A percentile compares a stretch with the other conserved stretches of the same genome.
phyloP scores from a whole-genome alignment of 768 basidiomycete species.

The Podaxis rugospora region DNA sequence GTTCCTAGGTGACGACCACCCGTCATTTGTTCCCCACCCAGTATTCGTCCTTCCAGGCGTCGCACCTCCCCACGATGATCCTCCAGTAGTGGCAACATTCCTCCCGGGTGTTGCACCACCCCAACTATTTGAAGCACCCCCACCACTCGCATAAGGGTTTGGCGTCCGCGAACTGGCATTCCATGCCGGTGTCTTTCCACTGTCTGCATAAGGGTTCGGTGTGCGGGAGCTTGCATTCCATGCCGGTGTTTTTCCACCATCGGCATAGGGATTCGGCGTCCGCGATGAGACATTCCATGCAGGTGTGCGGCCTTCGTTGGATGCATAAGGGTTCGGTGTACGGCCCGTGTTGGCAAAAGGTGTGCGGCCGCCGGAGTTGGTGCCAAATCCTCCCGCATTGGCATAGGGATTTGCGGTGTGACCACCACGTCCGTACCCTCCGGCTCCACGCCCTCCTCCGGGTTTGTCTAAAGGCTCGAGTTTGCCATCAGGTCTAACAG shows the following conservation, averaged over 20 bases:
- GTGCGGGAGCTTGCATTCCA: constrained; percentile 64
- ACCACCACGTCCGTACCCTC: constrained; percentile 12
- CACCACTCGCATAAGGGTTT: constrained; percentile 62
- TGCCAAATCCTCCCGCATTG: constrained; percentile 17
- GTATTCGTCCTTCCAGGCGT: constrained; percentile 30
- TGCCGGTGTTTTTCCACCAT: constrained; percentile 57
- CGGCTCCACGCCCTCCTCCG: constrained; percentile 18
- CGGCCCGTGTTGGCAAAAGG: constrained; percentile 32
- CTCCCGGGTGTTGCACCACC: constrained; percentile 42
- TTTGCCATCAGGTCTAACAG: constrained; percentile 48
- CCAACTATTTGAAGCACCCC: constrained; percentile 26
- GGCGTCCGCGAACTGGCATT: constrained; percentile 60
- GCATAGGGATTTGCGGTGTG: constrained; percentile 34
- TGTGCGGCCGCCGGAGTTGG: constrained; percentile 26
- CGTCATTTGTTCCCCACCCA: constrained; percentile 17
- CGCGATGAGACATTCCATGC: constrained; percentile 53
- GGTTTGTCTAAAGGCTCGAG: constrained; percentile 44
- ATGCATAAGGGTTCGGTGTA: constrained; percentile 69
- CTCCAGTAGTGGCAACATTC: constrained; percentile 19
- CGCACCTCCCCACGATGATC: constrained; percentile 39
- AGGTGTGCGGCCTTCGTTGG: constrained; percentile 50
- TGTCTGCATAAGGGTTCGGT: constrained; percentile 64
- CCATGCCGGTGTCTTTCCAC: constrained; percentile 69
- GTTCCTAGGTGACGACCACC: constrained; percentile 9
- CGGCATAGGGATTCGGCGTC: constrained; percentile 69